phyloP scores from a whole-genome alignment of 2,329 filamentous ascomycete species.

The Aspergillus tubingensis region DNA sequence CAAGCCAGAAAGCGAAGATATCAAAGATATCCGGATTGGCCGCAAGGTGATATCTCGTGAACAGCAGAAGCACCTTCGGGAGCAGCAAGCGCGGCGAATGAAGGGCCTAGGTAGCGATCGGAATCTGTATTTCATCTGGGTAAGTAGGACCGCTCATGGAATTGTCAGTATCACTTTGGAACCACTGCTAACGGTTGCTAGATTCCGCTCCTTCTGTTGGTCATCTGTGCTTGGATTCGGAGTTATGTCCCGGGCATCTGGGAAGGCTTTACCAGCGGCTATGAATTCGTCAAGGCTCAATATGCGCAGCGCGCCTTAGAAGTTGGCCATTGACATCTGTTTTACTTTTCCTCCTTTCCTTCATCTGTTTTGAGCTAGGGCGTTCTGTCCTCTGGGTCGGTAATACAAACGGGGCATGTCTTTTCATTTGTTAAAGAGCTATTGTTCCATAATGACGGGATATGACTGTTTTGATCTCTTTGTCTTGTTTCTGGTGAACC shows the following conservation, averaged over 20 bases:
- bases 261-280: conserved; percentile 40
- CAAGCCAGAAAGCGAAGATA: conserved; percentile 36
- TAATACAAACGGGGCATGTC: conserved; percentile 18
- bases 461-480: conserved; percentile 24
- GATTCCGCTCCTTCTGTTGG: conserved; percentile 52
- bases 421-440: conserved; percentile 21
- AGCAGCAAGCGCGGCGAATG: conserved; percentile 50
- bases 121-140: conserved; percentile 58
- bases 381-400: conserved; percentile 23
- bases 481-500: conserved; percentile 11
- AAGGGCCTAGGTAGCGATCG: conserved; percentile 53
- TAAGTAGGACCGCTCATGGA: conserved; percentile 33
- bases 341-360: conserved; percentile 18
- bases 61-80: conserved; percentile 50
- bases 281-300: conserved; percentile 42
- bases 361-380: conserved; percentile 28
- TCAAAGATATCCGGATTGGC: conserved; percentile 47
- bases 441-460: conserved; percentile 36
- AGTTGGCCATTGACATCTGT: conserved; percentile 29
- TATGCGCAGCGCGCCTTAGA: conserved; percentile 38
- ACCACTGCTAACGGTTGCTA: conserved; percentile 25
- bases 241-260: conserved; percentile 47
- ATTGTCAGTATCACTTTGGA: neutral
- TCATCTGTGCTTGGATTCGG: conserved; percentile 49
- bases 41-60: conserved; percentile 46